Conservation (phyloP, 108 stramenopile genomes). For the Nitzschia inconspicua region DNA sequence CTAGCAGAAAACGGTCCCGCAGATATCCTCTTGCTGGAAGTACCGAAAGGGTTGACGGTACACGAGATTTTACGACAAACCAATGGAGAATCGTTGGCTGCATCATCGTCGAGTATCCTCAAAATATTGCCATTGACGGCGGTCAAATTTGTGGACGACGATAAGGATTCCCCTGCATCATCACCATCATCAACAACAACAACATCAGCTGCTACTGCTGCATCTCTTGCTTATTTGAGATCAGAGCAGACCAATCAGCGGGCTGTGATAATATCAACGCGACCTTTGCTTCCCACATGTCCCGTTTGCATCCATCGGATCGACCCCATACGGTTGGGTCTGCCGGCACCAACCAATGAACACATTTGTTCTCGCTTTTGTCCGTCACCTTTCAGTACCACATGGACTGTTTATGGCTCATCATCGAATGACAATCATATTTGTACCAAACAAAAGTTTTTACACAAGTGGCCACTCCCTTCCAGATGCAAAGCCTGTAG, state of each 20-base stretch:
- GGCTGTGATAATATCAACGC: too few species aligned
- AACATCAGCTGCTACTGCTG: too few species aligned
- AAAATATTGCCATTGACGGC: constrained; percentile 53
- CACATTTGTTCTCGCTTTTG: constrained; percentile 72
- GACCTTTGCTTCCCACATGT: constrained; percentile 77
- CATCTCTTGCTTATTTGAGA: too few species aligned
- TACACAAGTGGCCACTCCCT: constrained; percentile 57
- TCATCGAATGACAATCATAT: background rate
- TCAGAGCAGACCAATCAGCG: too few species aligned
- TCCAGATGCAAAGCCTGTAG: constrained; percentile 65
- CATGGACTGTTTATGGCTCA: constrained; percentile 6
- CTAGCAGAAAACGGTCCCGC: constrained; percentile 33
- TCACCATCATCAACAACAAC: background rate
- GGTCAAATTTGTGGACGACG: constrained; percentile 28
- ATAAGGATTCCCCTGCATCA: too few species aligned
- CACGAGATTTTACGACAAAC: constrained; percentile 24
- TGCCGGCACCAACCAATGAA: constrained; percentile 46
- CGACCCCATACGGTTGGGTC: constrained; percentile 57
- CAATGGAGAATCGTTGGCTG: constrained; percentile 37
- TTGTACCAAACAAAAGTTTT: constrained; percentile 60
- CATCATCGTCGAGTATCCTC: constrained; percentile 40
- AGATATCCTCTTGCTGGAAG: constrained; percentile 41
- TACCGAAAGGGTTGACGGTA: constrained; percentile 3
- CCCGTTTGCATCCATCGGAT: constrained; percentile 82
- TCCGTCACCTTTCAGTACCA: constrained; percentile 37